These are phyloP conservation scores for Graphilbum sp. DNA, from an alignment of 2,329 filamentous ascomycete genomes.

Conservation along the genomic window DNA sequence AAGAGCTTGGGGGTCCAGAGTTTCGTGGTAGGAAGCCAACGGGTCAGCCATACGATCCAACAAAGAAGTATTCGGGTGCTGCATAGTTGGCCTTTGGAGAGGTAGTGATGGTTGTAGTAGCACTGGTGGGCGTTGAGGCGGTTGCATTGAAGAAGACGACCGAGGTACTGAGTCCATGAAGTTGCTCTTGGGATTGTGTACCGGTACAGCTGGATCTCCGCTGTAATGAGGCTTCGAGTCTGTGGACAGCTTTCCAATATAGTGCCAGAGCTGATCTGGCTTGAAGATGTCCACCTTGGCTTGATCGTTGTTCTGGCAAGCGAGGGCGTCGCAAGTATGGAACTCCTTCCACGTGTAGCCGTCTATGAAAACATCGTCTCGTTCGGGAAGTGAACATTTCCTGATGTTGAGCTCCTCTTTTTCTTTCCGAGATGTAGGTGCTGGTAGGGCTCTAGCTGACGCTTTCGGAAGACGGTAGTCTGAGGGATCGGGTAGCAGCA, in stretches of 20 bases:
- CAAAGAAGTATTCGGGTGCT: too few relatives aligned
- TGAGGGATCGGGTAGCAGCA: constrained; percentile 53
- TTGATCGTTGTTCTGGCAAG: constrained; percentile 36
- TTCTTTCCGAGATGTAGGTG: constrained; percentile 46
- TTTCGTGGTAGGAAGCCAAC: too few relatives aligned
- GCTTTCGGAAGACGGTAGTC: constrained; percentile 61
- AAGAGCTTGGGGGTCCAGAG: too few relatives aligned
- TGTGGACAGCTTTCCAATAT: constrained; percentile 71
- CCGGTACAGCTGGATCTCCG: constrained; percentile 46
- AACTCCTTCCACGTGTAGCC: constrained; percentile 70
- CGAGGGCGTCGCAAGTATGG: constrained; percentile 36
- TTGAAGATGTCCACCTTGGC: constrained; percentile 56
- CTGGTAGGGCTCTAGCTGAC: constrained; percentile 53
- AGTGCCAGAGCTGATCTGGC: constrained; percentile 70
- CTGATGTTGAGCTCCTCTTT: constrained; percentile 53
- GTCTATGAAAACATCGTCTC: constrained; percentile 50
- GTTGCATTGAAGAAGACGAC: constrained; percentile 14
- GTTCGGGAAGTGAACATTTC: constrained; percentile 44
- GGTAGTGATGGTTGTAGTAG: background rate
- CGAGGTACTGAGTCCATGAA: constrained; percentile 53
- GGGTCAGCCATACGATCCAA: too few relatives aligned
- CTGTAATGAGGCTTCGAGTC: constrained; percentile 87
- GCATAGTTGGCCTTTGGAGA: too few relatives aligned
- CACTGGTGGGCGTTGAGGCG: background rate
- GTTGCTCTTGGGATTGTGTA: constrained; percentile 52